Conservation (phyloP, 768 basidiomycete species). For the Panellus pusillus region DNA sequence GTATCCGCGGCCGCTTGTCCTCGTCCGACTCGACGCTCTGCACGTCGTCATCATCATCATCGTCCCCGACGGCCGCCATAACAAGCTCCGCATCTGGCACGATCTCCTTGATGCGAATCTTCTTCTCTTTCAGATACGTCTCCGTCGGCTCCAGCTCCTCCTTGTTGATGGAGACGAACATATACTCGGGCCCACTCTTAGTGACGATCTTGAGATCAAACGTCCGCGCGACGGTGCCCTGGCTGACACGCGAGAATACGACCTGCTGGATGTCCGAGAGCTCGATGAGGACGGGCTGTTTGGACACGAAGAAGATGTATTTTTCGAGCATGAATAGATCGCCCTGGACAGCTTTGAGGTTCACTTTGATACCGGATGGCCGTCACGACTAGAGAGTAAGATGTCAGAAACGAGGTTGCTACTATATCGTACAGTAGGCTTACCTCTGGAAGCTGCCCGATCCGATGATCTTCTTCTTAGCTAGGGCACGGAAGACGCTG, state of each 20-base stretch:
- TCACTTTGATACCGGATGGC: constrained; percentile 95
- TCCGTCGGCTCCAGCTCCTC: constrained; percentile 91
- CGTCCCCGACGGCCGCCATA: constrained; percentile 65
- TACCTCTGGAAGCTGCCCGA: constrained; percentile 86
- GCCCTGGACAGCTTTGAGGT: constrained; percentile 94
- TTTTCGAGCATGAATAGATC: constrained; percentile 98
- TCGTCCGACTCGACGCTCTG: constrained; percentile 76
- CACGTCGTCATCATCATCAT: constrained; percentile 81
- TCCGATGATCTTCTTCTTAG: constrained; percentile 89
- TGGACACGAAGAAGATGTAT: constrained; percentile 96
- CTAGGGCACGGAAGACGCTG: constrained; percentile 86
- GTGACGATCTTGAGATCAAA: constrained; percentile 92
- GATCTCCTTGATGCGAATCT: constrained; percentile 94
- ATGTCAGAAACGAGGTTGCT: neutral
- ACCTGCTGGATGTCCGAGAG: constrained; percentile 87
- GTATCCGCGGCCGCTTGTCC: constrained; percentile 56
- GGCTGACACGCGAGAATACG: constrained; percentile 91
- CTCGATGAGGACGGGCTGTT: constrained; percentile 89
- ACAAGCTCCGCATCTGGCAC: constrained; percentile 82
- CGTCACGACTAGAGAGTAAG: constrained; percentile 63
- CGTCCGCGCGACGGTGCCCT: constrained; percentile 83
- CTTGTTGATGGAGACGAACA: constrained; percentile 92
- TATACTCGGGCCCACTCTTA: constrained; percentile 81
- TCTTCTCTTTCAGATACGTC: constrained; percentile 85
- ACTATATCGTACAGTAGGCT: constrained; percentile 12